Conservation (phyloP, 192 early-diverging fungal species). For the Podila verticillata region DNA sequence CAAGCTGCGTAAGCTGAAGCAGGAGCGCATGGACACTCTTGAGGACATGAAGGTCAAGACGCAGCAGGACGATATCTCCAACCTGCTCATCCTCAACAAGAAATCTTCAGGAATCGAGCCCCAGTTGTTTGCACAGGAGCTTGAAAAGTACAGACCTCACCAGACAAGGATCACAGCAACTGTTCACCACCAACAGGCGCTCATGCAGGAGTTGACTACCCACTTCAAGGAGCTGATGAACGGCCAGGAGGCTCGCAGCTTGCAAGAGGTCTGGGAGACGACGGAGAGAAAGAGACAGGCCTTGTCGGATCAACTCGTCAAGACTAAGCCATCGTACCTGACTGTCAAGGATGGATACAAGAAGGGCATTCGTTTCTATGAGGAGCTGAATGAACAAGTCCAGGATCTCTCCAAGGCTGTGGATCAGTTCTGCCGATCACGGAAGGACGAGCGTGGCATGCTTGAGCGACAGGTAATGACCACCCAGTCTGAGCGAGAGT, state of each 20-base stretch:
- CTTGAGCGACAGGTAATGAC: conserved; percentile 63
- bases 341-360: conserved; percentile 68
- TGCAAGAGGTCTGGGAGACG: conserved; percentile 75
- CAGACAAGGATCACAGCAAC: conserved; percentile 78
- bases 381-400: conserved; percentile 66
- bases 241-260: conserved; percentile 69
- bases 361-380: conserved; percentile 77
- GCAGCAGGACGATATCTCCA: conserved; percentile 91
- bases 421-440: conserved; percentile 64
- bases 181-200: conserved; percentile 74
- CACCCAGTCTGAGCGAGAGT: conserved; percentile 65
- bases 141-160: conserved; percentile 89
- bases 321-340: conserved; percentile 73
- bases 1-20: conserved; percentile 73
- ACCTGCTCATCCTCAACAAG: conserved; percentile 78
- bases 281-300: conserved; percentile 70
- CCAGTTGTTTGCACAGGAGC: conserved; percentile 89
- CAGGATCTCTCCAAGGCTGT: conserved; percentile 63
- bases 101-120: conserved; percentile 80
- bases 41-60: conserved; percentile 83
- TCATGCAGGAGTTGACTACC: conserved; percentile 78
- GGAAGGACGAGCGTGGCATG: conserved; percentile 68
- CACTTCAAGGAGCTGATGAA: conserved; percentile 83
- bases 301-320: conserved; percentile 72
- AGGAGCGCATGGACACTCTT: conserved; percentile 72